phyloP scores from a whole-genome alignment of 257 asterid species.

The Pogostemon cablin region DNA sequence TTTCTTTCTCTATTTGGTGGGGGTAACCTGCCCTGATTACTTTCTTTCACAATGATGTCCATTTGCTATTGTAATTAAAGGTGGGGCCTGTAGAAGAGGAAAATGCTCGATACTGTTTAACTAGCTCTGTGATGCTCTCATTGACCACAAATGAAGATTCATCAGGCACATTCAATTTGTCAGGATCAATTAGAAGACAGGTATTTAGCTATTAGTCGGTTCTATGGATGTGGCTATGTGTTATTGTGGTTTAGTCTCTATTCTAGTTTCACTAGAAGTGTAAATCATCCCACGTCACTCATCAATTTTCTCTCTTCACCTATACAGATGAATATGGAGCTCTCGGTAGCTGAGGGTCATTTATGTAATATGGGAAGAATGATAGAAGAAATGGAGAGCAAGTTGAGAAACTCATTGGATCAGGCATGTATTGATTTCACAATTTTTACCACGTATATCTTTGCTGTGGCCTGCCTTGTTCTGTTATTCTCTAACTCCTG shows the following conservation, averaged over 20 bases:
- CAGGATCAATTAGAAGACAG: conserved; percentile 99
- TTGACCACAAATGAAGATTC: conserved; percentile 85
- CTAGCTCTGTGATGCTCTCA: conserved; percentile 94
- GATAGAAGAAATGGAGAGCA: conserved; percentile 99
- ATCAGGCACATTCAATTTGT: conserved; percentile 85
- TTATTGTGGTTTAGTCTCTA: background rate
- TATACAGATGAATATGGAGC: conserved; percentile 82
- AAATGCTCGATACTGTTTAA: conserved; percentile 78
- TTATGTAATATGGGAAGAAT: conserved; percentile 94
- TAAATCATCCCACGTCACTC: background rate
- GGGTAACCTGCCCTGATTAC: conserved; percentile 19
- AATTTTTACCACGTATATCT: background rate
- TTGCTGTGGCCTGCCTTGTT: background rate
- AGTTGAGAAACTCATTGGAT: conserved; percentile 90
- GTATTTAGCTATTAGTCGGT: conserved; percentile 36
- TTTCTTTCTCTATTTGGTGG: too few species aligned
- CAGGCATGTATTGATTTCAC: conserved; percentile 54
- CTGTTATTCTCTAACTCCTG: too few species aligned
- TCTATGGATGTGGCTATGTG: conserved; percentile 4
- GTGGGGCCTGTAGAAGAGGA: conserved; percentile 83
- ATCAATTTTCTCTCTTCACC: conserved; percentile 2
- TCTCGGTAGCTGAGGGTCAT: conserved; percentile 85
- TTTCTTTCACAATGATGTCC: background rate
- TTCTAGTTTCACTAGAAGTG: background rate
- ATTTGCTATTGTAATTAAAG: conserved; percentile 42